Conservation (phyloP, 208 protist species). For the Novymonas esmeraldas region DNA sequence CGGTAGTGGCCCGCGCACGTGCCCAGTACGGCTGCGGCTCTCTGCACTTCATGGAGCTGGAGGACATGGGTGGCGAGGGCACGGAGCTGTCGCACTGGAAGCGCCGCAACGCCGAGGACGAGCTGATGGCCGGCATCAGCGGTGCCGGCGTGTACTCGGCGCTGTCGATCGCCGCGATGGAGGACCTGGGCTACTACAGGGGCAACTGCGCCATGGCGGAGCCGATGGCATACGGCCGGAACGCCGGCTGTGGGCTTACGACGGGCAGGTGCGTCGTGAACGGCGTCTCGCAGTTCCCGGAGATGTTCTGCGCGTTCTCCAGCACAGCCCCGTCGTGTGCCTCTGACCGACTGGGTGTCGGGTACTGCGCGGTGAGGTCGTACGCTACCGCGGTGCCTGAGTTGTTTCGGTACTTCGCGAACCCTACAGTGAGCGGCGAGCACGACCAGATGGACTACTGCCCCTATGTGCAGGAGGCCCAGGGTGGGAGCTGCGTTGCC, state of each 20-base stretch:
- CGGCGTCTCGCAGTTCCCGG: slow-evolving; percentile 30
- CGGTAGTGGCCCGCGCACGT: neutral
- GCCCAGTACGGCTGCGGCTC: slow-evolving; percentile 58
- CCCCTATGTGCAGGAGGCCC: too few species aligned
- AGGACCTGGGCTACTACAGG: slow-evolving; percentile 85
- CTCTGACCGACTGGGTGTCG: neutral
- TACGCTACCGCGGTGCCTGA: neutral
- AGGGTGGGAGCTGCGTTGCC: too few species aligned
- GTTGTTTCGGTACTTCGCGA: neutral
- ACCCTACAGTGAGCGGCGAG: too few species aligned
- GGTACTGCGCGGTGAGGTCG: neutral
- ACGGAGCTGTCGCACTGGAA: slow-evolving; percentile 81
- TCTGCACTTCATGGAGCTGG: slow-evolving; percentile 70
- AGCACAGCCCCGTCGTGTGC: neutral
- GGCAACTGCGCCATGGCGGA: slow-evolving; percentile 65
- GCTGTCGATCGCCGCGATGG: slow-evolving; percentile 82
- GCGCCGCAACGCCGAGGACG: slow-evolving; percentile 72
- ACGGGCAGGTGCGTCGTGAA: slow-evolving; percentile 44
- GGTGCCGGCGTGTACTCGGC: slow-evolving; percentile 49
- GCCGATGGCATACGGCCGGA: slow-evolving; percentile 66
- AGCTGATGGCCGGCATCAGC: slow-evolving; percentile 72
- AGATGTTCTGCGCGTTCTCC: slow-evolving; percentile 54
- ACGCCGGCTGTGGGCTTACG: slow-evolving; percentile 63
- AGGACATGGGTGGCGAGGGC: slow-evolving; percentile 37
- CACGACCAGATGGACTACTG: too few species aligned